These are phyloP conservation scores for Hypericum androsaemum DNA, from an alignment of 345 rosid genomes.

Conservation along the genomic window DNA sequence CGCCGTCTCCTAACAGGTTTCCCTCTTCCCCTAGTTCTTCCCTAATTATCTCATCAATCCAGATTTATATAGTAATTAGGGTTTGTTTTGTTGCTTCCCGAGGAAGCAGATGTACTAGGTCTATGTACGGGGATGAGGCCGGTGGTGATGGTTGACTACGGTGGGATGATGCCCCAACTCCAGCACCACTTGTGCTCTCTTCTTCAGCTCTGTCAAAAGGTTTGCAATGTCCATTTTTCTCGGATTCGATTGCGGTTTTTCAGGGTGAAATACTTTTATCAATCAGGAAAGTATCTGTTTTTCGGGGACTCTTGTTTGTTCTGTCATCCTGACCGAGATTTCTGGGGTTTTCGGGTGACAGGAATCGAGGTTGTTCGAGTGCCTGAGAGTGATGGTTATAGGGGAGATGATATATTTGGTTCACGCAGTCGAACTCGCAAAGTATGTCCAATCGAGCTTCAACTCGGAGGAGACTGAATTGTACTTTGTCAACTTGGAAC, in stretches of 20 bases:
- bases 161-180: conserved; percentile 86
- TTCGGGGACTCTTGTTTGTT: neutral
- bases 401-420: conserved; percentile 88
- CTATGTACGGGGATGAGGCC: conserved; percentile 76
- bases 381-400: conserved; percentile 61
- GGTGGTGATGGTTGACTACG: conserved; percentile 87
- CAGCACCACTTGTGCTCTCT: conserved; percentile 56
- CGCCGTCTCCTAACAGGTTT: conserved; percentile 67
- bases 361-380: conserved; percentile 47
- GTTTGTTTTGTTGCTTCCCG: neutral
- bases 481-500: conserved; percentile 59
- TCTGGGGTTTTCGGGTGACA: conserved; percentile 10
- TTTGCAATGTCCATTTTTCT: conserved; percentile 12
- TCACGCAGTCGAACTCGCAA: conserved; percentile 44
- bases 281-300: too few relatives aligned
- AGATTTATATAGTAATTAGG: neutral
- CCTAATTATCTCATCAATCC: neutral
- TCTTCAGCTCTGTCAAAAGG: conserved; percentile 57
- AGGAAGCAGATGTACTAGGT: conserved; percentile 55
- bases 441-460: conserved; percentile 51
- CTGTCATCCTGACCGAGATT: conserved; percentile 5
- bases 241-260: conserved; percentile 3
- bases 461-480: conserved; percentile 39
- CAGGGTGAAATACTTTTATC: too few relatives aligned
- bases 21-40: neutral